These are phyloP conservation scores for Bretziella fagacearum DNA, from an alignment of 2,329 filamentous ascomycete species.

Conservation along the genomic window DNA sequence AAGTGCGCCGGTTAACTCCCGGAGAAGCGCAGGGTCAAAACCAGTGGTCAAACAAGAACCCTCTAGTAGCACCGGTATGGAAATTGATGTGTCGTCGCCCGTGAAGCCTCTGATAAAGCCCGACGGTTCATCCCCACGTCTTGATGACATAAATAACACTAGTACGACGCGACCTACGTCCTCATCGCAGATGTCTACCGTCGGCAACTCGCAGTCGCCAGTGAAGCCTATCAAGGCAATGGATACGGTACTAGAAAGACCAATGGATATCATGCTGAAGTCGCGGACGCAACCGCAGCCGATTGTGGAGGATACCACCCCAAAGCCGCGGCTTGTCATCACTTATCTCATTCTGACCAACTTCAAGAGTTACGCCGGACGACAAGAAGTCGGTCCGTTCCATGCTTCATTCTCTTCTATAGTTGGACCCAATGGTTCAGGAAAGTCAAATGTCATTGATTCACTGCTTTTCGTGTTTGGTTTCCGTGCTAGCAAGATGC, in stretches of 20 bases:
- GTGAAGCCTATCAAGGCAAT: slow-evolving; percentile 59
- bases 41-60: slow-evolving; percentile 7
- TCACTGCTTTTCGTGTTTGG: slow-evolving; percentile 97
- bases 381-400: slow-evolving; percentile 90
- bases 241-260: slow-evolving; percentile 65
- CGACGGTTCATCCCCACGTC: slow-evolving; percentile 3
- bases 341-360: slow-evolving; percentile 84
- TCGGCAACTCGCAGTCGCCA: slow-evolving; percentile 33
- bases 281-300: slow-evolving; percentile 54
- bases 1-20: not conserved
- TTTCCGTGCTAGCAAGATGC: slow-evolving; percentile 97
- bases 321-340: slow-evolving; percentile 79
- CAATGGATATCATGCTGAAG: slow-evolving; percentile 87
- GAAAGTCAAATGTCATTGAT: slow-evolving; percentile 98
- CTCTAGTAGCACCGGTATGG: slow-evolving; percentile 1
- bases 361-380: slow-evolving; percentile 96
- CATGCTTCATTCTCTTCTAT: slow-evolving; percentile 96
- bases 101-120: slow-evolving; percentile 7
- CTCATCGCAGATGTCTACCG: slow-evolving; percentile 28
- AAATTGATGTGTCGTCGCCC: slow-evolving; percentile 4
- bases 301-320: slow-evolving; percentile 55
- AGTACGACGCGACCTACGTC: slow-evolving; percentile 34
- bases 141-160: slow-evolving; percentile 34
- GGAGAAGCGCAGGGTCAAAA: not conserved
- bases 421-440: slow-evolving; percentile 92